Percentiles rank a stretch among this genome's conserved stretches.
These are phyloP conservation scores for Solanum rostratum DNA, from an alignment of 257 asterid genomes.

Conservation along the genomic window DNA sequence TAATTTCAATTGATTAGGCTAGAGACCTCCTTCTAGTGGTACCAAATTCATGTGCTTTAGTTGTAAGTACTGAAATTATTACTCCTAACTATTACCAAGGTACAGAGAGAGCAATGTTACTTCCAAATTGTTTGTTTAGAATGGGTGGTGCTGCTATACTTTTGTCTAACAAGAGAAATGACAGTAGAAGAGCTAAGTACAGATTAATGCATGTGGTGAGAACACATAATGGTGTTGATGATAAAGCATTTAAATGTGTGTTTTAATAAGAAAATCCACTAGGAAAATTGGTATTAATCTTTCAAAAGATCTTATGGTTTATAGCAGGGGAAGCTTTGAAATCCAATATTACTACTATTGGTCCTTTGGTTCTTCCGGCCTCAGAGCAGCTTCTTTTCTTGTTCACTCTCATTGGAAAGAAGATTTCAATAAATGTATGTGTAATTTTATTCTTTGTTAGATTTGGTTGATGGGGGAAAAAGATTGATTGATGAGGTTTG, in stretches of 20 bases:
- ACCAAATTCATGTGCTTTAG: slow-evolving; percentile 54
- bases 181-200: slow-evolving; percentile 49
- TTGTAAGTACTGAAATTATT: slow-evolving; percentile 64
- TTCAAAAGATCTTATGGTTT: slow-evolving; percentile 72
- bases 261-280: slow-evolving; percentile 71
- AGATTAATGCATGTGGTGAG: slow-evolving; percentile 67
- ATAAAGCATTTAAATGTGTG: slow-evolving; percentile 64
- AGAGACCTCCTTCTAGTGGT: slow-evolving; percentile 63
- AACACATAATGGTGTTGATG: slow-evolving; percentile 80
- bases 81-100: slow-evolving; percentile 84
- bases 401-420: slow-evolving; percentile 67
- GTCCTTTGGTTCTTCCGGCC: slow-evolving; percentile 78
- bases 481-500: no score
- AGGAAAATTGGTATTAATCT: slow-evolving; percentile 66
- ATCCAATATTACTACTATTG: slow-evolving; percentile 77
- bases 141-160: slow-evolving; percentile 85
- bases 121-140: slow-evolving; percentile 72
- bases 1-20: slow-evolving; percentile 65
- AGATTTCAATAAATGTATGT: no score
- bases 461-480: no score
- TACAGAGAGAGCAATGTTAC: slow-evolving; percentile 78
- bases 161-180: slow-evolving; percentile 55
- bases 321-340: slow-evolving; percentile 86
- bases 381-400: slow-evolving; percentile 70
- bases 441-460: no score